Evolutionary conservation across 176 grass and related monocot genomes (phyloP).

Genomic region (Typha latifolia): DNA sequence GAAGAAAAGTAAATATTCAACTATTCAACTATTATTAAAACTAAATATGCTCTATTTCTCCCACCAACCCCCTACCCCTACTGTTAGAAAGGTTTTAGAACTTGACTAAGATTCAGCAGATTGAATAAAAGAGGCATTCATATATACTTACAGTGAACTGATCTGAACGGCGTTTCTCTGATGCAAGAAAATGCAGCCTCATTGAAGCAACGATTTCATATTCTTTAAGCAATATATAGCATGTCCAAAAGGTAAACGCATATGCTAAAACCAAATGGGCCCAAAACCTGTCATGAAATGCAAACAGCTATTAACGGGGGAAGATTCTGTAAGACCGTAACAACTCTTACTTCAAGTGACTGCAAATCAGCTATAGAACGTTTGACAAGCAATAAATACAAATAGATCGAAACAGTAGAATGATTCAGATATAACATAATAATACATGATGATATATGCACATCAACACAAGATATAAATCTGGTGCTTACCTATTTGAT

Average conservation of each 20-base stretch:
- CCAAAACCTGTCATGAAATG: slow-evolving; percentile 53
- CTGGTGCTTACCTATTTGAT: slow-evolving; percentile 56
- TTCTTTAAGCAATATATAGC: slow-evolving; percentile 72
- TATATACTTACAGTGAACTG: slow-evolving; percentile 77
- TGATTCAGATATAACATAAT: too few species aligned
- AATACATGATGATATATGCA: too few species aligned
- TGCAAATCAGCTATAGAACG: too few species aligned
- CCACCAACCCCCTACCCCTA: too few species aligned
- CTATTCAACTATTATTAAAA: too few species aligned
- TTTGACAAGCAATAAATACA: too few species aligned
- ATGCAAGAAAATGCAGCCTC: slow-evolving; percentile 86
- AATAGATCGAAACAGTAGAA: too few species aligned
- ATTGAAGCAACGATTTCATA: slow-evolving; percentile 77
- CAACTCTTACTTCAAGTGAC: too few species aligned
- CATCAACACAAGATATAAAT: neutral
- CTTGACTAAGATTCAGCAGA: too few species aligned
- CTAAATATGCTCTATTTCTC: too few species aligned
- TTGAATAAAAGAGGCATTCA: neutral
- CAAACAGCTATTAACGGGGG: neutral
- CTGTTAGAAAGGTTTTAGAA: too few species aligned
- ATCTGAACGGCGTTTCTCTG: slow-evolving; percentile 80
- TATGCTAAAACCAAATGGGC: slow-evolving; percentile 77
- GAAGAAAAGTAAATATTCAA: too few species aligned
- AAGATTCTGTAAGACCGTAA: neutral
- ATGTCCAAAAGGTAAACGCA: slow-evolving; percentile 97